Evolutionary conservation across 257 asterid genomes (phyloP).

Genomic region (Plectranthus barbatus): DNA sequence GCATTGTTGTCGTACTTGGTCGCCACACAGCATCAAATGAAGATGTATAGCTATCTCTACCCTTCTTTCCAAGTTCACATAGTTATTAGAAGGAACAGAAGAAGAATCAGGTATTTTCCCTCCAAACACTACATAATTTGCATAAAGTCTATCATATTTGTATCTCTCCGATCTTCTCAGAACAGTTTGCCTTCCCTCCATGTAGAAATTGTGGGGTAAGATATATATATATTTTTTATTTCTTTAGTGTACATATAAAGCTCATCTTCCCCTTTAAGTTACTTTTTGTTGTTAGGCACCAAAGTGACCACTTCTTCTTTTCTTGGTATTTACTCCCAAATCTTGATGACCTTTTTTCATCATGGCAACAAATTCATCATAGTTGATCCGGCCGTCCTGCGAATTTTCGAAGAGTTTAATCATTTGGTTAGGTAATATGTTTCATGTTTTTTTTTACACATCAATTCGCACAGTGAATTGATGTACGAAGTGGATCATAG

Average conservation of each 20-base stretch:
- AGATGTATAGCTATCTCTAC: slow-evolving; percentile 10
- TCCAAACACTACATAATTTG: slow-evolving; percentile 9
- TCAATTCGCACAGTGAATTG: background rate
- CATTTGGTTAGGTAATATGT: background rate
- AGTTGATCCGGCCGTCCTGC: slow-evolving; percentile 88
- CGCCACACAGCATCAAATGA: background rate
- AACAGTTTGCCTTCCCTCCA: slow-evolving; percentile 14
- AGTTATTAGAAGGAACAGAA: background rate
- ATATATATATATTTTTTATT: background rate
- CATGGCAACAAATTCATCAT: slow-evolving; percentile 84
- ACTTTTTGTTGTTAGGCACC: slow-evolving; percentile 14
- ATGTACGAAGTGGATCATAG: too few species aligned
- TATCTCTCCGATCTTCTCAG: slow-evolving; percentile 15
- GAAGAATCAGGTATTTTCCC: slow-evolving; percentile 6
- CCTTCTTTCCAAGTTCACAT: slow-evolving; percentile 10
- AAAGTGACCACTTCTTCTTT: slow-evolving; percentile 54
- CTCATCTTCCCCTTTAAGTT: slow-evolving; percentile 9
- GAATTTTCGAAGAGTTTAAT: background rate
- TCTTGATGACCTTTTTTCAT: slow-evolving; percentile 89
- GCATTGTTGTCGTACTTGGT: background rate
- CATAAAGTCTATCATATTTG: slow-evolving; percentile 17
- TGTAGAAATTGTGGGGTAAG: slow-evolving; percentile 11
- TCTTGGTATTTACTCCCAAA: slow-evolving; percentile 44
- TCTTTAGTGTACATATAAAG: background rate
- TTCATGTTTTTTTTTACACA: background rate